Percentiles rank a stretch among this genome's conserved stretches.
Evolutionary conservation across 176 grass and related monocot species (phyloP).

Genomic region (Phyllostachys edulis): DNA sequence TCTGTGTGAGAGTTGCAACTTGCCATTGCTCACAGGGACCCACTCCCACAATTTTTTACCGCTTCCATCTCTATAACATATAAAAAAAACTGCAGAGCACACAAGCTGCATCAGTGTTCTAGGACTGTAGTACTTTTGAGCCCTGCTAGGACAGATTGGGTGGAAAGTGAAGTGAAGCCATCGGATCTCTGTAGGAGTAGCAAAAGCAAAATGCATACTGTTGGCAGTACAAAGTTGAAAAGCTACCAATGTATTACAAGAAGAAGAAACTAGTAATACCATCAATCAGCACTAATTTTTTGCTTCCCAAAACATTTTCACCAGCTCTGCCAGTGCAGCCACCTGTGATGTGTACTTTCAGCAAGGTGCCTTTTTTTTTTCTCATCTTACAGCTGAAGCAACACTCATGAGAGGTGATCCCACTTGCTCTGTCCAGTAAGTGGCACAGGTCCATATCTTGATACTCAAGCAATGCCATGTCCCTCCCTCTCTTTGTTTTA

Average conservation of each 20-base stretch:
- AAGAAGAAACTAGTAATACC: not conserved
- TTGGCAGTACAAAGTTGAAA: not conserved
- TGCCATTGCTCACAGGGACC: constrained; percentile 10
- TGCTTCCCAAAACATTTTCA: not conserved
- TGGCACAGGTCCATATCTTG: constrained; percentile 41
- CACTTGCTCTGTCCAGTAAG: not conserved
- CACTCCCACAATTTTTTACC: not conserved
- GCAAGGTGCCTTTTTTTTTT: not conserved
- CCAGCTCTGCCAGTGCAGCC: not conserved
- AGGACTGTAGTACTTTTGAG: constrained; percentile 23
- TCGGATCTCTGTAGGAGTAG: not conserved
- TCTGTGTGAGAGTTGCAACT: not conserved
- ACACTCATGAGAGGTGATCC: constrained; percentile 35
- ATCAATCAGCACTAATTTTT: not conserved
- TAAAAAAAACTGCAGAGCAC: not conserved
- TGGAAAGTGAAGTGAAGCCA: constrained; percentile 25
- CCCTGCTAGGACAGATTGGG: constrained; percentile 6
- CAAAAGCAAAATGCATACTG: not conserved
- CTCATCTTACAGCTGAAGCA: constrained; percentile 22
- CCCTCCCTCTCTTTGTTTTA: not conserved
- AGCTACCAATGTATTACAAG: not conserved
- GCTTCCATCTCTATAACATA: not conserved
- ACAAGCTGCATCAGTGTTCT: not conserved
- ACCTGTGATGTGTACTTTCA: constrained; percentile 10
- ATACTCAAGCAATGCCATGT: constrained; percentile 49